Conservation (phyloP, 75 land plant genomes). For the Larix kaempferi region DNA sequence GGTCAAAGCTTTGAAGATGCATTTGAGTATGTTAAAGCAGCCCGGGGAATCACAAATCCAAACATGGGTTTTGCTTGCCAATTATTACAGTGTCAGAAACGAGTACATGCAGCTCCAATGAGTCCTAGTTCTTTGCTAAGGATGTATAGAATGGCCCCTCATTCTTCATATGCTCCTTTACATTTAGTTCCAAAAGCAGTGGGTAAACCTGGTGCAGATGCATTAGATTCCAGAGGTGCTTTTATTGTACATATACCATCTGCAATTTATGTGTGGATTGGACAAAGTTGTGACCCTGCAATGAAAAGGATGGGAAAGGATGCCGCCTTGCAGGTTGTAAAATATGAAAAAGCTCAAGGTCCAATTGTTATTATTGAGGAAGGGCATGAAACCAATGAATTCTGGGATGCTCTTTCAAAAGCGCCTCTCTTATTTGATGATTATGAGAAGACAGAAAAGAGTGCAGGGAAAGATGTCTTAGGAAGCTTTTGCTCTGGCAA, state of each 20-base stretch:
- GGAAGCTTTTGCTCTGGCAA: not conserved
- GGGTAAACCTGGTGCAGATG: slow-evolving; percentile 12
- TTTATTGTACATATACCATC: slow-evolving; percentile 38
- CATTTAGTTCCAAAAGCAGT: slow-evolving; percentile 51
- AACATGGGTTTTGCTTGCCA: slow-evolving; percentile 61
- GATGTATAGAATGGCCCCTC: slow-evolving; percentile 53
- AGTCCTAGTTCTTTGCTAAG: slow-evolving; percentile 27
- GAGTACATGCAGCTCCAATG: slow-evolving; percentile 29
- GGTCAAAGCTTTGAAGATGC: slow-evolving; percentile 47
- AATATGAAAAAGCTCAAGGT: slow-evolving; percentile 45
- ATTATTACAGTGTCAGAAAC: slow-evolving; percentile 46
- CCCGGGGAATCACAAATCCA: slow-evolving; percentile 43
- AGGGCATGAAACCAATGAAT: slow-evolving; percentile 33
- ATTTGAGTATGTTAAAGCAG: slow-evolving; percentile 38
- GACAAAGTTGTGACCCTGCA: slow-evolving; percentile 22
- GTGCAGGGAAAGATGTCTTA: not conserved
- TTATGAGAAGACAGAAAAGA: not conserved
- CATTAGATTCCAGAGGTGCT: slow-evolving; percentile 59
- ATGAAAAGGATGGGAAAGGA: slow-evolving; percentile 29
- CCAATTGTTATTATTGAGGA: slow-evolving; percentile 24
- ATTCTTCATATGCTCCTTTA: slow-evolving; percentile 56
- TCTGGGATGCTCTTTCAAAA: slow-evolving; percentile 35
- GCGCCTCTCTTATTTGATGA: not conserved
- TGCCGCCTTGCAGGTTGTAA: slow-evolving; percentile 42
- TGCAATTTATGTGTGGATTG: slow-evolving; percentile 54